phyloP scores from a whole-genome alignment of 208 protist species.

The Trypanosoma conorhini region DNA sequence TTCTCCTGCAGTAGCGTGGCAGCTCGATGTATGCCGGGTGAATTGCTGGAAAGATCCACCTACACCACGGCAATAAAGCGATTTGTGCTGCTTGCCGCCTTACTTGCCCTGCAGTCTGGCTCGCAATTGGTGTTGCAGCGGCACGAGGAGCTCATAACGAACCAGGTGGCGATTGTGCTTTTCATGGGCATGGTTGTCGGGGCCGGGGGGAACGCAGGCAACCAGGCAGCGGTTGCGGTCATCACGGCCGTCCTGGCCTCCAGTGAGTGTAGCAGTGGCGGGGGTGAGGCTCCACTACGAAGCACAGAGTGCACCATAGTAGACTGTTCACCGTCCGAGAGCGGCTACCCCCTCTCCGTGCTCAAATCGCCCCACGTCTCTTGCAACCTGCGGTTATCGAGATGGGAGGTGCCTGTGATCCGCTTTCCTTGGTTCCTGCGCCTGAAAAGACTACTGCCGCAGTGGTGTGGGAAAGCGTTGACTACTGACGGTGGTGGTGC shows the following conservation, averaged over 20 bases:
- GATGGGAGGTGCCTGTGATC: background rate
- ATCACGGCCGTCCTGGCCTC: slow-evolving; percentile 28
- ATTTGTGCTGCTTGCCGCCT: slow-evolving; percentile 24
- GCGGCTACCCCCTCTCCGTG: background rate
- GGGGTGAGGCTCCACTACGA: background rate
- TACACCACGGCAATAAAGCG: slow-evolving; percentile 15
- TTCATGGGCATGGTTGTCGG: slow-evolving; percentile 62
- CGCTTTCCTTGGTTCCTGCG: background rate
- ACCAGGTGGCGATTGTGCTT: slow-evolving; percentile 33
- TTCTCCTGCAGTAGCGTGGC: background rate
- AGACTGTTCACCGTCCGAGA: background rate
- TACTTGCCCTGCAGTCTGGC: slow-evolving; percentile 37
- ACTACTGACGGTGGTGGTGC: background rate
- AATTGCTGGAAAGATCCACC: background rate
- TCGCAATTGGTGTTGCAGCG: slow-evolving; percentile 30
- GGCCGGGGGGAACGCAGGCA: slow-evolving; percentile 52
- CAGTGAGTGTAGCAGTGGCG: background rate
- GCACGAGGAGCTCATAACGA: slow-evolving; percentile 33
- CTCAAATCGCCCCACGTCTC: background rate
- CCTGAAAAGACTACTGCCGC: background rate
- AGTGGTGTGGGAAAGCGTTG: background rate
- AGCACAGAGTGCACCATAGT: background rate
- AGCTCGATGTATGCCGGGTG: background rate
- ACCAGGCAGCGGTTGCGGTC: slow-evolving; percentile 35
- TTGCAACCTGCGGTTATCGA: background rate